These are phyloP conservation scores for Hanseniaspora hatyaiensis DNA, from an alignment of 805 yeast genomes.

Conservation along the genomic window DNA sequence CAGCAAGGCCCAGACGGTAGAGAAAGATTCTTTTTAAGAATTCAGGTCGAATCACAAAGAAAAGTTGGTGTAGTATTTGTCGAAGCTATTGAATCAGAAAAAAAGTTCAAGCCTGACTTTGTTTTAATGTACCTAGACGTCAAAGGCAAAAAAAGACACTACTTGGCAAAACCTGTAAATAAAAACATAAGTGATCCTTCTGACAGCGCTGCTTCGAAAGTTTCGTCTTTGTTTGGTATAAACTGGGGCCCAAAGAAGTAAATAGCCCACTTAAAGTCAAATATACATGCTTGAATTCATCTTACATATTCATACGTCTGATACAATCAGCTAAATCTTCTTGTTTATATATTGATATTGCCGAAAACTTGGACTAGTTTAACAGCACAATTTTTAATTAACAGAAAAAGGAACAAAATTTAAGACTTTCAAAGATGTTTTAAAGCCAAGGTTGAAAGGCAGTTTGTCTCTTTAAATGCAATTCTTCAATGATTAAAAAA, in stretches of 20 bases:
- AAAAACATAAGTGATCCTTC: conserved; percentile 30
- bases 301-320: too few relatives aligned
- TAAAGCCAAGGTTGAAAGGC: too few relatives aligned
- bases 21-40: conserved; percentile 72
- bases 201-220: background rate
- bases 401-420: too few relatives aligned
- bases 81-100: conserved; percentile 61
- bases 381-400: too few relatives aligned
- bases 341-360: too few relatives aligned
- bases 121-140: conserved; percentile 65
- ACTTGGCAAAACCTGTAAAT: conserved; percentile 54
- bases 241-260: conserved; percentile 76
- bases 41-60: conserved; percentile 65
- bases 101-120: conserved; percentile 55
- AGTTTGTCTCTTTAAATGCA: too few relatives aligned
- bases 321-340: too few relatives aligned
- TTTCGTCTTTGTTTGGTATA: conserved; percentile 61
- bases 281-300: too few relatives aligned
- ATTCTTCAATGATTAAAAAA: too few relatives aligned
- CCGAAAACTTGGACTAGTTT: too few relatives aligned
- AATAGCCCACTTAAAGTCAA: background rate
- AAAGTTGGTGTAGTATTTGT: conserved; percentile 61
- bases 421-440: too few relatives aligned
- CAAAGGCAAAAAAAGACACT: conserved; percentile 56
- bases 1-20: conserved; percentile 58